Base-by-base conservation (phyloP, 2,329 filamentous ascomycete genomes). In the Lasiodiplodia theobromae region DNA sequence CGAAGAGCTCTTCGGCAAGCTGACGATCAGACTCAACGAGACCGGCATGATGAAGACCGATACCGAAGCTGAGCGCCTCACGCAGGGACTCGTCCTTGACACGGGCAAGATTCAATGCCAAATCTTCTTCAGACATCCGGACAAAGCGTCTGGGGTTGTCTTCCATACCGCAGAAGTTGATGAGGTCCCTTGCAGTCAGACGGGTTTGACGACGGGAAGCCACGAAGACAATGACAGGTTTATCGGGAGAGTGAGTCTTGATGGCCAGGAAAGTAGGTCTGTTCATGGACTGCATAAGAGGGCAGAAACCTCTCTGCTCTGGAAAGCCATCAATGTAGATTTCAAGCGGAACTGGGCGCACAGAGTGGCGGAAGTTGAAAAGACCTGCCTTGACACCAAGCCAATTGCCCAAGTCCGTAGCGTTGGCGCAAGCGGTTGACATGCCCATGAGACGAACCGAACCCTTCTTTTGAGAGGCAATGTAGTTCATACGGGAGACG, bases 241-340 rank as follows among this genome's bases (percentile, higher is more conserved):
- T 98, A 66, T 94, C 91, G 0, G 96, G 96, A 52, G 94, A 97
- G 80, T 99, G 96, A 12, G 91, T 93, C 80, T 99, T 97, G 79
- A 99, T 96, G 0, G 96, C 96, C 38, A 98, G 83, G 81, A 98
- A 99, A 0, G 96, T 97, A 2, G 96, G 96, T 7, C 96, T 88
- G 76, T 99, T 99, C 96, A 99, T 99, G 0, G 94, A 97, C 81
- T 98, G 95, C 96, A 99, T 99, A 72, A 99, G 82, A 0, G 96
- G 94, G 74, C 95, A 98, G 83, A 99, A 99, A 0, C 96, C 96
- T 69, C 95, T 88, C 73, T 96, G 91, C 76, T 98, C 93, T 0
- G 96, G 94, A 77, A 99, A 99, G 0, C 96, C 96, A 77, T 99
- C 96, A 72, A 99, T 99, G 80, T 93, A 99, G 53, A 97, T 92